These are phyloP conservation scores for Boletales sp. DNA, from an alignment of 768 basidiomycete genomes.

Conservation along the genomic window DNA sequence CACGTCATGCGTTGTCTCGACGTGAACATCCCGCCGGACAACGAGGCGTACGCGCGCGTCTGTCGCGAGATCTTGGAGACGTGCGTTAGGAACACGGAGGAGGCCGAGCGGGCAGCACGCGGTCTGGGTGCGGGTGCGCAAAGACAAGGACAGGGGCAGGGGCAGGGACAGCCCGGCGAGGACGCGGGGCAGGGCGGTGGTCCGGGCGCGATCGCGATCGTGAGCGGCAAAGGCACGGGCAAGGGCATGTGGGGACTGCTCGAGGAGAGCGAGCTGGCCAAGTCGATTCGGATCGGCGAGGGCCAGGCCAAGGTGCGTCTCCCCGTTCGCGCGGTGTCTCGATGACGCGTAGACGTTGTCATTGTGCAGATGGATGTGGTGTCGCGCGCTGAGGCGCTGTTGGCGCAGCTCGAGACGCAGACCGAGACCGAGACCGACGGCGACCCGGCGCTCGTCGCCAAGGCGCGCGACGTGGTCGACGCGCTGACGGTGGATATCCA, in stretches of 20 bases:
- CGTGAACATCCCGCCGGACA: slow-evolving; percentile 82
- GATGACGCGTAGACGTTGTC: no score
- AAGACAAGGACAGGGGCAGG: no score
- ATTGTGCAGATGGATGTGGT: slow-evolving; percentile 7
- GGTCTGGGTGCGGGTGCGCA: no score
- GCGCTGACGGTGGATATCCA: slow-evolving; percentile 54
- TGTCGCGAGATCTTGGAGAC: slow-evolving; percentile 86
- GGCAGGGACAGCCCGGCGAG: no score
- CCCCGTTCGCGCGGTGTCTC: no score
- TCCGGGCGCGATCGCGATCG: no score
- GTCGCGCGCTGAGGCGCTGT: slow-evolving; percentile 39
- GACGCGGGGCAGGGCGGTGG: no score
- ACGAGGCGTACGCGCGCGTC: slow-evolving; percentile 79
- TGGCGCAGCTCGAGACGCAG: slow-evolving; percentile 13
- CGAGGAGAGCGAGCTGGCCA: slow-evolving; percentile 80
- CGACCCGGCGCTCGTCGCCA: slow-evolving; percentile 40
- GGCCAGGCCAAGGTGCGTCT: slow-evolving; percentile 41
- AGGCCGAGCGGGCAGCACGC: slow-evolving; percentile 59
- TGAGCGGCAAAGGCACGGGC: slow-evolving; percentile 51
- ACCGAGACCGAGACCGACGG: background rate
- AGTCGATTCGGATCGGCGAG: slow-evolving; percentile 52
- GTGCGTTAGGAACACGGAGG: slow-evolving; percentile 92
- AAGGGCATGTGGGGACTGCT: slow-evolving; percentile 85
- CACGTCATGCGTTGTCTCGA: slow-evolving; percentile 88
- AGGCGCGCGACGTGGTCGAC: slow-evolving; percentile 50